Evolutionary conservation across 2,329 filamentous ascomycete species (phyloP).

Genomic region (Nemania sp.): DNA sequence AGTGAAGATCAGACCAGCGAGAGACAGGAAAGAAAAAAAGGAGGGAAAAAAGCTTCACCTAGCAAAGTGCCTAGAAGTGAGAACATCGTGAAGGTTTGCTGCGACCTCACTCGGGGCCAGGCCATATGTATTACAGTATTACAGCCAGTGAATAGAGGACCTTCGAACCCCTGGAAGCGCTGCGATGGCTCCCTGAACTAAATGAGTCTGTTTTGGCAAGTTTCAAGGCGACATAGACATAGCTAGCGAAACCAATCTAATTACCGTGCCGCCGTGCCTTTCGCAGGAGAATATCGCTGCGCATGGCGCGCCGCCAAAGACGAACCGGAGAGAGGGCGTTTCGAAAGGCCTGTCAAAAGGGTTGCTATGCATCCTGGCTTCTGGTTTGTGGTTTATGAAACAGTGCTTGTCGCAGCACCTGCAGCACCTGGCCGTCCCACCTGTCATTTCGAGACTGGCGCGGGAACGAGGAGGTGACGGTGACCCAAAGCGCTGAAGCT

Average conservation of each 20-base stretch:
- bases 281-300: neutral
- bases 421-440: conserved; percentile 4
- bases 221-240: conserved; percentile 30
- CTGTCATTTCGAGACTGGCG: conserved; percentile 24
- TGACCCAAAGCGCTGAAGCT: conserved; percentile 5
- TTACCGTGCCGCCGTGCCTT: conserved; percentile 13
- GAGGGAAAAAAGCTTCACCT: conserved; percentile 6
- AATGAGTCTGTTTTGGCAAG: conserved; percentile 31
- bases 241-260: conserved; percentile 16
- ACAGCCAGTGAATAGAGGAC: neutral
- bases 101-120: conserved; percentile 1
- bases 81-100: conserved; percentile 11
- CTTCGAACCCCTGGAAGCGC: conserved; percentile 16
- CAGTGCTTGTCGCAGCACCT: conserved; percentile 25
- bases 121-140: conserved; percentile 10
- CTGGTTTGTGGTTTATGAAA: conserved; percentile 29
- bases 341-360: conserved; percentile 10
- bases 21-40: neutral
- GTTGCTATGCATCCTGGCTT: neutral
- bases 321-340: conserved; percentile 1
- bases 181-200: conserved; percentile 22
- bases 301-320: neutral
- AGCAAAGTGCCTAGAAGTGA: conserved; percentile 9
- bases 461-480: conserved; percentile 12
- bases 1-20: neutral